Evolutionary conservation across 805 yeast genomes (phyloP).

Genomic region (Saturnispora sekii): DNA sequence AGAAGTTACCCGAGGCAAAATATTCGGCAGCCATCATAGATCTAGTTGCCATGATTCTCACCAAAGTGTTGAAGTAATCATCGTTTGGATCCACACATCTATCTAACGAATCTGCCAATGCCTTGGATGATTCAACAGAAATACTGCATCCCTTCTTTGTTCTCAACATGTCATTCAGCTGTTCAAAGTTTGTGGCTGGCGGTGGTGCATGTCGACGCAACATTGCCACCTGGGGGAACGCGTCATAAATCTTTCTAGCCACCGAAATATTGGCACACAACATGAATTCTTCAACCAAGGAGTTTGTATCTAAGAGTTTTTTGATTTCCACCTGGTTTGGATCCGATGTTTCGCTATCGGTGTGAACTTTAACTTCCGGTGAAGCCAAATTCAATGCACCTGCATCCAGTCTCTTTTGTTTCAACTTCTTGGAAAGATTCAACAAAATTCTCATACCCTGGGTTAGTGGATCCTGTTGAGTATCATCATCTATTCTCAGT

Average conservation of each 20-base stretch:
- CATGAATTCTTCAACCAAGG: constrained; percentile 97
- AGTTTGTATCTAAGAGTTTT: constrained; percentile 79
- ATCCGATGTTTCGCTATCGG: constrained; percentile 95
- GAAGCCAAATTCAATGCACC: constrained; percentile 97
- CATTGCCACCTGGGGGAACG: constrained; percentile 98
- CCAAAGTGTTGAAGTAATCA: constrained; percentile 83
- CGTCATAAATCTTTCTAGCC: constrained; percentile 83
- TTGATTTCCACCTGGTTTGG: constrained; percentile 94
- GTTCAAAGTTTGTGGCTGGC: constrained; percentile 86
- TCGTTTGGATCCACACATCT: constrained; percentile 75
- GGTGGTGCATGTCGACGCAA: constrained; percentile 97
- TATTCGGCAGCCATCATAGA: constrained; percentile 99
- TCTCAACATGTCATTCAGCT: constrained; percentile 78
- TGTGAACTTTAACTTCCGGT: constrained; percentile 95
- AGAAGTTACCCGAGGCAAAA: constrained; percentile 82
- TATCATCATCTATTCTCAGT: constrained; percentile 70
- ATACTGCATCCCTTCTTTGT: constrained; percentile 68
- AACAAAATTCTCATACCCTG: constrained; percentile 79
- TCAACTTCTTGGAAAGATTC: constrained; percentile 70
- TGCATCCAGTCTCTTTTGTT: constrained; percentile 77
- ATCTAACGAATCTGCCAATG: constrained; percentile 89
- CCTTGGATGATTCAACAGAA: constrained; percentile 76
- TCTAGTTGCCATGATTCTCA: constrained; percentile 94
- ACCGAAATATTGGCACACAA: constrained; percentile 93
- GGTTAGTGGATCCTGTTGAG: constrained; percentile 75